A percentile compares a stretch with the other conserved stretches of the same genome.
phyloP scores from a whole-genome alignment of 2,329 filamentous ascomycete genomes.

The Alternaria triticimaculans region DNA sequence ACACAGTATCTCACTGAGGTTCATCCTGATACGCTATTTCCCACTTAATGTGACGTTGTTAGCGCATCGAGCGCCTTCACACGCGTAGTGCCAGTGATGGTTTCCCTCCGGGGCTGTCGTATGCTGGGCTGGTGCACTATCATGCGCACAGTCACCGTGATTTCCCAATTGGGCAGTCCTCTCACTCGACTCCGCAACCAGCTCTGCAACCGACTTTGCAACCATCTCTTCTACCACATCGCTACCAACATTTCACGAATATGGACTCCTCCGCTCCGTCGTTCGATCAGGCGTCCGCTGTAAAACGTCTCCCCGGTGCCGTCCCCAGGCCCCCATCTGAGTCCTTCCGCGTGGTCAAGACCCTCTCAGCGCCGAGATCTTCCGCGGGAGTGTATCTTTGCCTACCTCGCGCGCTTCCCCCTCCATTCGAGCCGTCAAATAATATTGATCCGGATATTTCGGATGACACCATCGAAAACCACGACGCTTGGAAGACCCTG shows the following conservation, averaged over 20 bases:
- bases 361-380: neutral
- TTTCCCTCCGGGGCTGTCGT: neutral
- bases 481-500: neutral
- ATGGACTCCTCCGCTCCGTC: neutral
- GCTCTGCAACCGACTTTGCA: neutral
- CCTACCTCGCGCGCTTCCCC: constrained; percentile 4
- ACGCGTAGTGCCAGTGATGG: neutral
- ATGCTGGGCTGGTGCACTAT: no score
- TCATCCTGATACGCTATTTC: neutral
- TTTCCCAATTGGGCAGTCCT: neutral
- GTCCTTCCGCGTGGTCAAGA: constrained; percentile 14
- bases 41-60: neutral
- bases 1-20: neutral
- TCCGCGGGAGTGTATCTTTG: constrained; percentile 5
- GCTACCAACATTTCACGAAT: neutral
- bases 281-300: neutral
- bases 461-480: neutral
- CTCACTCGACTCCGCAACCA: neutral
- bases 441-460: neutral
- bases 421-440: neutral
- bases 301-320: neutral
- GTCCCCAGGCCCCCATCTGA: constrained; percentile 3
- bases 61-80: neutral
- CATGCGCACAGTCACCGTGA: neutral
- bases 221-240: neutral